Percentiles rank a stretch among this genome's conserved stretches.
phyloP scores from a whole-genome alignment of 2,329 filamentous ascomycete species.

The Fusarium sp. region DNA sequence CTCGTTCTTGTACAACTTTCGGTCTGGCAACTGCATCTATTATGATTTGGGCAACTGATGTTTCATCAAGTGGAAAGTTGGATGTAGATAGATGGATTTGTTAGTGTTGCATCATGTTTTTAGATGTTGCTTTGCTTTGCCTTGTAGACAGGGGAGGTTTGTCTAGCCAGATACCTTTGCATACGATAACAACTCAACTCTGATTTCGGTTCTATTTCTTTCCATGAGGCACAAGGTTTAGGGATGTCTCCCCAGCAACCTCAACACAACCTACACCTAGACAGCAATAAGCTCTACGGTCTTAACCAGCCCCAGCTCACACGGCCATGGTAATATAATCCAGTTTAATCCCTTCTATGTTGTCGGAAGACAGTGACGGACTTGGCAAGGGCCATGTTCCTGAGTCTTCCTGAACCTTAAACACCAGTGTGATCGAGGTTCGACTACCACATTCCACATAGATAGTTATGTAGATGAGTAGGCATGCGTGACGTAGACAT shows the following conservation, averaged over 20 bases:
- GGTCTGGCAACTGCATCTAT: slow-evolving; percentile 84
- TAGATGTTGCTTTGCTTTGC: slow-evolving; percentile 1
- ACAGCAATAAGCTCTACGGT: neutral
- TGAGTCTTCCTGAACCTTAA: neutral
- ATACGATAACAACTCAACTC: slow-evolving; percentile 20
- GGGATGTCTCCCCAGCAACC: neutral
- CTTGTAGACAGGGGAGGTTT: neutral
- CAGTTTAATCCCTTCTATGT: neutral
- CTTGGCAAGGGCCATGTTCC: neutral
- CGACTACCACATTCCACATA: neutral
- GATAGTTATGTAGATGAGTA: neutral
- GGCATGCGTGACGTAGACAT: neutral
- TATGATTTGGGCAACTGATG: slow-evolving; percentile 77
- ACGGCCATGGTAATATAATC: neutral
- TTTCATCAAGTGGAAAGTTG: neutral
- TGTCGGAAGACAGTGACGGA: neutral
- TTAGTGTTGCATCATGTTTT: neutral
- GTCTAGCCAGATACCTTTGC: neutral
- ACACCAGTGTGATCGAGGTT: neutral
- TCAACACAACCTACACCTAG: neutral
- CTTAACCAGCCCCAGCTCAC: neutral
- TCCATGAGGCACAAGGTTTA: neutral
- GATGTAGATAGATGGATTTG: neutral
- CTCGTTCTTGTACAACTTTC: slow-evolving; percentile 92
- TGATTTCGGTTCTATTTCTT: neutral